Evolutionary conservation across 108 stramenopile genomes (phyloP).

Genomic region (Cyclotella kingstonii): DNA sequence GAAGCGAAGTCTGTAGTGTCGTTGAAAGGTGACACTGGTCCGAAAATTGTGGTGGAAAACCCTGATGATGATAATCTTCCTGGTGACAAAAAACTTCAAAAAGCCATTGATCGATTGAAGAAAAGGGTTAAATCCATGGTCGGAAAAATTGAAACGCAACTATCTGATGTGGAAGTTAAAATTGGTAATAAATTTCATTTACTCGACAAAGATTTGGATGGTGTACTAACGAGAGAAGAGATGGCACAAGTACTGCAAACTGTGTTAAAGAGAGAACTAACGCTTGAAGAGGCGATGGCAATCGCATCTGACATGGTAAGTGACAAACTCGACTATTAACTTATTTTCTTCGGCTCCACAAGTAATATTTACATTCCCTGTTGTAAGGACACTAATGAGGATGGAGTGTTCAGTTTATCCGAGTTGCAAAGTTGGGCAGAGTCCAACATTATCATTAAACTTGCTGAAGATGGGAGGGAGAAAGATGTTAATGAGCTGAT

Average conservation of each 20-base stretch:
- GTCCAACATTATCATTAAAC: constrained; percentile 73
- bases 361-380: neutral
- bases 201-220: constrained; percentile 96
- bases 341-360: too few relatives aligned
- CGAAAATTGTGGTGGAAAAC: constrained; percentile 26
- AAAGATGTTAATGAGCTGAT: constrained; percentile 79
- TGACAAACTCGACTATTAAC: too few relatives aligned
- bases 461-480: constrained; percentile 84
- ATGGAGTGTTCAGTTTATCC: constrained; percentile 73
- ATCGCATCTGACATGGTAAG: constrained; percentile 69
- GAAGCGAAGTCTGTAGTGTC: constrained; percentile 57
- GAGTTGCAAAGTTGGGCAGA: constrained; percentile 82
- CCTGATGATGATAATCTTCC: constrained; percentile 9
- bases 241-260: constrained; percentile 74
- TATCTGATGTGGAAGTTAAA: constrained; percentile 81
- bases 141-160: constrained; percentile 87
- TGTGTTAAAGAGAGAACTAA: constrained; percentile 76
- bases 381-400: constrained; percentile 64
- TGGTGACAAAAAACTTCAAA: constrained; percentile 46
- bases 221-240: constrained; percentile 82
- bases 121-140: constrained; percentile 88
- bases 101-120: constrained; percentile 72
- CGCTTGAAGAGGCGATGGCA: constrained; percentile 79
- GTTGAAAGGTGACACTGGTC: constrained; percentile 29
- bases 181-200: constrained; percentile 96